Evolutionary conservation across 1,139 yeast genomes (phyloP).

Genomic region (Geotrichum armillariae): DNA sequence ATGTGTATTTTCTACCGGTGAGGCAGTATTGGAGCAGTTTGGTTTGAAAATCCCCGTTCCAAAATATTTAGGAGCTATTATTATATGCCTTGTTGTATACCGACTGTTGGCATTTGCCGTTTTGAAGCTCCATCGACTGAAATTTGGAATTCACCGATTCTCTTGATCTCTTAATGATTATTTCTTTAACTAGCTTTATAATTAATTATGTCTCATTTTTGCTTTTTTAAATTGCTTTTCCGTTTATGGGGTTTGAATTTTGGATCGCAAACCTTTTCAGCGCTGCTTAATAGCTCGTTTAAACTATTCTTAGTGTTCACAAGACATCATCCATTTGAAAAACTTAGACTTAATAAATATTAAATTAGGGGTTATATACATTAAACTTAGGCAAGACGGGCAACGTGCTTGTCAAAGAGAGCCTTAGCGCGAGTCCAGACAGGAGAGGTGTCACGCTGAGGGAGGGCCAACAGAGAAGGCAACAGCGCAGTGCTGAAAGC

Average conservation of each 20-base stretch:
- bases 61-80: constrained; percentile 39
- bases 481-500: constrained; percentile 80
- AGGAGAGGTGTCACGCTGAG: constrained; percentile 75
- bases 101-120: constrained; percentile 40
- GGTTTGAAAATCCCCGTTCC: constrained; percentile 40
- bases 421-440: constrained; percentile 90
- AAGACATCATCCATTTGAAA: too few relatives aligned
- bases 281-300: too few relatives aligned
- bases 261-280: too few relatives aligned
- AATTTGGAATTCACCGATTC: constrained; percentile 27
- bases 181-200: too few relatives aligned
- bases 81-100: constrained; percentile 40
- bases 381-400: constrained; percentile 28
- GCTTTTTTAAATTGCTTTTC: too few relatives aligned
- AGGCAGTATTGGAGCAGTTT: constrained; percentile 49
- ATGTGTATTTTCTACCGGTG: constrained; percentile 52
- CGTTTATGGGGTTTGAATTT: too few relatives aligned
- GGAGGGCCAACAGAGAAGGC: constrained; percentile 83
- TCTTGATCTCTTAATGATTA: too few relatives aligned
- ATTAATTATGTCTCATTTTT: too few relatives aligned
- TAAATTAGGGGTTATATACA: not conserved
- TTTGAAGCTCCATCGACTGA: constrained; percentile 32
- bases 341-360: too few relatives aligned
- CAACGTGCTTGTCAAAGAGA: constrained; percentile 78
- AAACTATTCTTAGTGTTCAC: too few relatives aligned